These are phyloP conservation scores for Xylariaceae sp. DNA, from an alignment of 2,329 filamentous ascomycete genomes.

Conservation along the genomic window DNA sequence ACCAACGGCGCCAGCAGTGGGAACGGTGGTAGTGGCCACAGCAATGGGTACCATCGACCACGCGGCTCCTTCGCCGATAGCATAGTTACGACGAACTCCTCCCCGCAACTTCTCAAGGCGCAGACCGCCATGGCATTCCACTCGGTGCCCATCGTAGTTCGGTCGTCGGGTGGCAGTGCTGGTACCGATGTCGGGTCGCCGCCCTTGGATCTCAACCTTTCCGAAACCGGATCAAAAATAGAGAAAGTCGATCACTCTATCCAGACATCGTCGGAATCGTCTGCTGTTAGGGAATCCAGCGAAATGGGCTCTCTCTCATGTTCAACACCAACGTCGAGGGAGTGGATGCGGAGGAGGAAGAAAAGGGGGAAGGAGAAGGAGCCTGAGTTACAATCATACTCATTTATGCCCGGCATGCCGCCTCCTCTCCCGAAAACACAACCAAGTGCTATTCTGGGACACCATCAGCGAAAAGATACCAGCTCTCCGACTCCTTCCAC, in stretches of 20 bases:
- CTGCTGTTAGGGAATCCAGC: no score
- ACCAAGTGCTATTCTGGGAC: slow-evolving; percentile 6
- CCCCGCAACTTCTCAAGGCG: slow-evolving; percentile 44
- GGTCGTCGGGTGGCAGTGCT: slow-evolving; percentile 19
- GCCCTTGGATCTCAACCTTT: slow-evolving; percentile 32
- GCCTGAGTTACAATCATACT: slow-evolving; percentile 19
- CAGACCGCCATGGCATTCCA: slow-evolving; percentile 42
- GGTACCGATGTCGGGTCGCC: slow-evolving; percentile 29
- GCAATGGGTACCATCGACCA: not conserved
- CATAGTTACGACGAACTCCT: slow-evolving; percentile 43
- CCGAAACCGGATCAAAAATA: slow-evolving; percentile 18
- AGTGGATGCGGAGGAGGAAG: slow-evolving; percentile 27
- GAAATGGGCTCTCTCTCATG: no score
- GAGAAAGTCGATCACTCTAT: slow-evolving; percentile 11
- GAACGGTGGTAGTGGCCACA: slow-evolving; percentile 5
- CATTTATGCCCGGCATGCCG: slow-evolving; percentile 13
- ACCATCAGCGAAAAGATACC: slow-evolving; percentile 8
- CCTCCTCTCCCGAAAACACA: slow-evolving; percentile 10
- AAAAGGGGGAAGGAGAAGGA: slow-evolving; percentile 28
- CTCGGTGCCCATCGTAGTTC: slow-evolving; percentile 39
- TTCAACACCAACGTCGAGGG: slow-evolving; percentile 7
- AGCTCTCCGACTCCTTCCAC: slow-evolving; percentile 19
- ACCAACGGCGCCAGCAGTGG: slow-evolving; percentile 13
- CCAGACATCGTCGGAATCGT: slow-evolving; percentile 22
- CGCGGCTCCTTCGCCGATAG: slow-evolving; percentile 44